These are phyloP conservation scores for Pythium aquatile DNA, from an alignment of 352 stramenopile genomes.

Conservation along the genomic window DNA sequence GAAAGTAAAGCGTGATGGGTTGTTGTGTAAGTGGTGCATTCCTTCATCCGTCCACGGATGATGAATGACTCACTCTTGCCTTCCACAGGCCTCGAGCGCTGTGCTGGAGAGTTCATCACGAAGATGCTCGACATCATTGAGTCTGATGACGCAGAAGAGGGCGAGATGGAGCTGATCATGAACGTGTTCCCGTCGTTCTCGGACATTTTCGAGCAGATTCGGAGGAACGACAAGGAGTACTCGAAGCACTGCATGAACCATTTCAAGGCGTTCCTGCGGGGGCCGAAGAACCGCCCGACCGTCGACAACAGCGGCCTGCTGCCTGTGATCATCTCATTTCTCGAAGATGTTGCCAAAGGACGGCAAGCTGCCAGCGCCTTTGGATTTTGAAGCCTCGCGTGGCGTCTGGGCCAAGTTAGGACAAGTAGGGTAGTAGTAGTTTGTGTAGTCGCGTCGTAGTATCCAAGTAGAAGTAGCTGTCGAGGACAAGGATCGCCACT, in stretches of 20 bases:
- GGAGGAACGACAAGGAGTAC: constrained; percentile 71
- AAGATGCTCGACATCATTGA: constrained; percentile 88
- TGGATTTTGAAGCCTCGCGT: constrained; percentile 52
- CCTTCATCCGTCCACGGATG: not conserved
- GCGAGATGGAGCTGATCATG: constrained; percentile 80
- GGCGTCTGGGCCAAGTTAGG: not conserved
- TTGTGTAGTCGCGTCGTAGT: not conserved
- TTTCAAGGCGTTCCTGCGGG: constrained; percentile 79
- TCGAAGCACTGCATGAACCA: constrained; percentile 85
- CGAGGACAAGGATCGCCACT: not conserved
- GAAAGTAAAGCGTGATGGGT: constrained; percentile 79
- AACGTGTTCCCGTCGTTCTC: constrained; percentile 87
- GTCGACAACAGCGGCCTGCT: constrained; percentile 72
- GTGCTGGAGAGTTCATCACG: constrained; percentile 82
- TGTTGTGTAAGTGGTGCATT: constrained; percentile 47
- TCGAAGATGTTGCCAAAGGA: constrained; percentile 64
- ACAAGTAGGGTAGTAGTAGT: constrained; percentile 4
- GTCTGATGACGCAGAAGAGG: constrained; percentile 71
- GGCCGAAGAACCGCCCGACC: constrained; percentile 82
- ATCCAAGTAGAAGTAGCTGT: not conserved
- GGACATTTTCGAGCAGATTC: constrained; percentile 85
- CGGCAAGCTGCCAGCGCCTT: constrained; percentile 64
- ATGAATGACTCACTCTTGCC: not conserved
- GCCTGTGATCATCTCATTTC: constrained; percentile 67
- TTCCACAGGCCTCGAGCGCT: constrained; percentile 67